phyloP scores from a whole-genome alignment of 169 alveolate species.

The Perkinsus olseni region DNA sequence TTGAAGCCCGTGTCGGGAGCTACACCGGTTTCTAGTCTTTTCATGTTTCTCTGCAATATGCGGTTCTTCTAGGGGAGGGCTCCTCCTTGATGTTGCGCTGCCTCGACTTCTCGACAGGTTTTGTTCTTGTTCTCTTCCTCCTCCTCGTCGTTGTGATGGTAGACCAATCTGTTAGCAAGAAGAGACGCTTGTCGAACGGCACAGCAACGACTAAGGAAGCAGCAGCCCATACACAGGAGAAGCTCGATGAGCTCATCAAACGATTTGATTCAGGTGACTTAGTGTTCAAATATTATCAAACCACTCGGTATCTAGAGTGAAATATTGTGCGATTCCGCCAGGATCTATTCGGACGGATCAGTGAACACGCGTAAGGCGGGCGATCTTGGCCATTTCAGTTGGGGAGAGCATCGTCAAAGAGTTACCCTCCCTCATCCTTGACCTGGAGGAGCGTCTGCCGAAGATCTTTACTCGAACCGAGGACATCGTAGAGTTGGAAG shows the following conservation, averaged over 20 bases:
- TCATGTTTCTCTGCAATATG: no score
- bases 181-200: not conserved
- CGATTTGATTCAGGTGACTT: not conserved
- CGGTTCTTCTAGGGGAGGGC: no score
- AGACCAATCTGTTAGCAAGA: not conserved
- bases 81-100: no score
- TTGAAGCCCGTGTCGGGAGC: no score
- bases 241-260: not conserved
- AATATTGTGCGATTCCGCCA: not conserved
- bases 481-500: not conserved
- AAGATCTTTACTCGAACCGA: not conserved
- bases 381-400: not conserved
- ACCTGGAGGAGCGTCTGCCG: not conserved
- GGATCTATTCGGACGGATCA: not conserved
- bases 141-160: not conserved
- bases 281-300: not conserved
- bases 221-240: not conserved
- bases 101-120: not conserved
- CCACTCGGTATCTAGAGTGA: no score
- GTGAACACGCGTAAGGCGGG: no score
- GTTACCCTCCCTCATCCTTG: not conserved
- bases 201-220: not conserved
- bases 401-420: not conserved
- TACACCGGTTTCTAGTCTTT: no score
- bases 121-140: not conserved